These are phyloP conservation scores for Zygosaccharomyces sapae DNA, from an alignment of 1,139 yeast genomes.

Conservation along the genomic window DNA sequence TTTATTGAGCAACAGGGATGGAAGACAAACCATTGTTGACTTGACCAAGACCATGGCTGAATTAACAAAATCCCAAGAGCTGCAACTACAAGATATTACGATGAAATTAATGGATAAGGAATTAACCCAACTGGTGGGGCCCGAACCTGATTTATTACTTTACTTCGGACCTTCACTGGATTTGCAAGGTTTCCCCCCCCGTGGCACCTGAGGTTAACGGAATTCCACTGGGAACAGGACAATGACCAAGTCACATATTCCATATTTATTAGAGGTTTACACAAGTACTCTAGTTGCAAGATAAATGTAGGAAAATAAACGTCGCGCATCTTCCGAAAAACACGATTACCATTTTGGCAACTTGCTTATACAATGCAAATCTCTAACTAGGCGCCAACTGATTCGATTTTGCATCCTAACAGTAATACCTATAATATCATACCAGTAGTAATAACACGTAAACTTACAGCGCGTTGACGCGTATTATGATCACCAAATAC, in stretches of 20 bases:
- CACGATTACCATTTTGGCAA: conserved; percentile 3
- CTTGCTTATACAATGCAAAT: background rate
- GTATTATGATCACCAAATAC: conserved; percentile 2
- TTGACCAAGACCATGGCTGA: conserved; percentile 83
- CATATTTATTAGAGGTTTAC: conserved; percentile 79
- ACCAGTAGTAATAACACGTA: too few relatives aligned
- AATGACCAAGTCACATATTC: conserved; percentile 76
- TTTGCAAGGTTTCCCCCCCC: conserved; percentile 93
- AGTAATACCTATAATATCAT: background rate
- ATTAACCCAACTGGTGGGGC: conserved; percentile 69
- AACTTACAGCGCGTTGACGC: conserved; percentile 1
- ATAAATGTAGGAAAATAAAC: conserved; percentile 74
- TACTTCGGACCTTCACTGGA: conserved; percentile 83
- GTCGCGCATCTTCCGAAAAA: background rate
- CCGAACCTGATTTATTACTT: conserved; percentile 84
- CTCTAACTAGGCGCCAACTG: background rate
- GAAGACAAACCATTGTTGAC: conserved; percentile 85
- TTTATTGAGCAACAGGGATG: conserved; percentile 72
- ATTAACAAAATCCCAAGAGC: conserved; percentile 57
- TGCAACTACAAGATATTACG: conserved; percentile 64
- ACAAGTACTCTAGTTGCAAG: conserved; percentile 73
- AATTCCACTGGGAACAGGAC: conserved; percentile 87
- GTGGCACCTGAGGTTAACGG: conserved; percentile 93
- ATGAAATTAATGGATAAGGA: conserved; percentile 73
- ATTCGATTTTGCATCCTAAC: background rate